A percentile compares a stretch with the other conserved stretches of the same genome.
Conservation (phyloP, 352 stramenopile genomes). For the Phytophthora quininea region DNA sequence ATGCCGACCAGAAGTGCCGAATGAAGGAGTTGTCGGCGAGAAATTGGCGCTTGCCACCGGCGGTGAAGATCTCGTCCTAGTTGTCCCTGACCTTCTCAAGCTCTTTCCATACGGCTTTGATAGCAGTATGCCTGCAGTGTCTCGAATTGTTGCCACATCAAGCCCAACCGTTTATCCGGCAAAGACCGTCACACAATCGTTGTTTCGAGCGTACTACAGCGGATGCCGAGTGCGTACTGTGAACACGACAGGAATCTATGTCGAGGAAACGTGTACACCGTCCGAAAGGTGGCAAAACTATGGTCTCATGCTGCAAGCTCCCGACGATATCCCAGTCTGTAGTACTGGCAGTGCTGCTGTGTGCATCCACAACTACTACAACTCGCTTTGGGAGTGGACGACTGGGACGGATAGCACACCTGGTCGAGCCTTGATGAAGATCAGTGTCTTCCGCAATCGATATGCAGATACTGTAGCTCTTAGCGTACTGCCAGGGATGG, state of each 20-base stretch:
- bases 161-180: slow-evolving; percentile 24
- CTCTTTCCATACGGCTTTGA: slow-evolving; percentile 32
- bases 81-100: slow-evolving; percentile 33
- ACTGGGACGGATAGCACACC: slow-evolving; percentile 14
- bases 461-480: slow-evolving; percentile 29
- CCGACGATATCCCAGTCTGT: slow-evolving; percentile 33
- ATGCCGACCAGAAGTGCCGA: slow-evolving; percentile 21
- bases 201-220: slow-evolving; percentile 33
- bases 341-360: slow-evolving; percentile 20
- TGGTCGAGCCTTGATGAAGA: slow-evolving; percentile 29
- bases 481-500: slow-evolving; percentile 29
- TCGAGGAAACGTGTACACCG: slow-evolving; percentile 21
- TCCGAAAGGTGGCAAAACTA: slow-evolving; percentile 32
- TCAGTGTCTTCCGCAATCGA: slow-evolving; percentile 30
- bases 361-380: slow-evolving; percentile 43
- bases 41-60: slow-evolving; percentile 29
- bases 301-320: slow-evolving; percentile 34
- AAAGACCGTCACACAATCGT: slow-evolving; percentile 27
- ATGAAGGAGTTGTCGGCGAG: slow-evolving; percentile 17
- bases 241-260: slow-evolving; percentile 31
- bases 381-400: slow-evolving; percentile 37
- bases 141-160: slow-evolving; percentile 15
- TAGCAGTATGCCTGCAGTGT: slow-evolving; percentile 25
- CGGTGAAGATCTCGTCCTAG: slow-evolving; percentile 20
- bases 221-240: slow-evolving; percentile 24